Evolutionary conservation across 73 alveolate genomes (phyloP).

Genomic region (Paramecium sexaurelia): DNA sequence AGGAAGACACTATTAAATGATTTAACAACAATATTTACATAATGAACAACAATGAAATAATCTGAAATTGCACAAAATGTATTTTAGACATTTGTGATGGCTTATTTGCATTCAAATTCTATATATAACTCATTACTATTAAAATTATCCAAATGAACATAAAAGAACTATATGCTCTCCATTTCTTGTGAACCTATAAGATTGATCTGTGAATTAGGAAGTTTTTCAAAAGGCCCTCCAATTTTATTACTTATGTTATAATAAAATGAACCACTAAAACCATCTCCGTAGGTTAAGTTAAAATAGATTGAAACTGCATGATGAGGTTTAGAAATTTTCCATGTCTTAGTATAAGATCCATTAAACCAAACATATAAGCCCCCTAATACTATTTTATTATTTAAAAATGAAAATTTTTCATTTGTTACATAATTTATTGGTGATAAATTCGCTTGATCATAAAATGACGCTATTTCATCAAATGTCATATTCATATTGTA

Average conservation of each 20-base stretch:
- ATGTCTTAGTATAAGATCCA: neutral
- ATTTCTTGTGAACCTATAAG: neutral
- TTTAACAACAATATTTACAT: neutral
- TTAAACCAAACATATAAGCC: neutral
- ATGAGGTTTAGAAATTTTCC: neutral
- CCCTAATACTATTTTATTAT: neutral
- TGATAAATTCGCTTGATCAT: neutral
- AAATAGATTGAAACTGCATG: neutral
- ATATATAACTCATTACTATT: neutral
- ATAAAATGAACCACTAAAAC: neutral
- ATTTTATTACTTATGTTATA: neutral
- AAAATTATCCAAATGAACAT: neutral
- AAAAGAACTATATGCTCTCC: neutral
- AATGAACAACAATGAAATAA: neutral
- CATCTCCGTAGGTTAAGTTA: neutral
- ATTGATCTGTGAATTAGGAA: neutral
- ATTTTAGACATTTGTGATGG: neutral
- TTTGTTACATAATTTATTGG: neutral
- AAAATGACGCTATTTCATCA: neutral
- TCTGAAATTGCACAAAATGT: neutral
- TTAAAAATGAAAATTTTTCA: neutral
- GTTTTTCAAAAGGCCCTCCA: neutral
- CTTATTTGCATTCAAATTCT: neutral
- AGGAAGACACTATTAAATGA: neutral
- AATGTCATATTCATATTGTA: neutral